phyloP scores from a whole-genome alignment of 768 basidiomycete genomes.

The Coprinopsis sp. region DNA sequence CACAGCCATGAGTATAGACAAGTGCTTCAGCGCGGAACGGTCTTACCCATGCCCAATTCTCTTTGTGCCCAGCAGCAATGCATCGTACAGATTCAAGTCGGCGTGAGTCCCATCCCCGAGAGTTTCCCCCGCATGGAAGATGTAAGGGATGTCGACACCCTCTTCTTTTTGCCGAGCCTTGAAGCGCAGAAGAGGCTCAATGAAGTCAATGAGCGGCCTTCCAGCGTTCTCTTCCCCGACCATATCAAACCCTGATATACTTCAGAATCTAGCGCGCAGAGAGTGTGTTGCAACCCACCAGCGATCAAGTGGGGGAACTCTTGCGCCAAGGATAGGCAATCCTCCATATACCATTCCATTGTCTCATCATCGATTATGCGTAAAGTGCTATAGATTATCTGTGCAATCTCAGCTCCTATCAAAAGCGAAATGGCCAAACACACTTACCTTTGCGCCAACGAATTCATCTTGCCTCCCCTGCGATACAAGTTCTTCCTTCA shows the following conservation, averaged over 20 bases:
- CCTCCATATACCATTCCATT: conserved; percentile 63
- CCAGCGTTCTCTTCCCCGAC: conserved; percentile 70
- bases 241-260: conserved; percentile 62
- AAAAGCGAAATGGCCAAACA: neutral
- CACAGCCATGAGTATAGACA: neutral
- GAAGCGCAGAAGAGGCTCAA: conserved; percentile 58
- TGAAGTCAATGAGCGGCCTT: conserved; percentile 58
- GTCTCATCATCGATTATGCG: conserved; percentile 51
- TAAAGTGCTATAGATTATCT: conserved; percentile 72
- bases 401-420: neutral
- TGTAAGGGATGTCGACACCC: conserved; percentile 65
- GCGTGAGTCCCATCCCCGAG: conserved; percentile 68
- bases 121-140: conserved; percentile 81
- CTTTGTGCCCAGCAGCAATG: conserved; percentile 71
- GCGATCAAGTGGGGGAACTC: conserved; percentile 70
- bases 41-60: conserved; percentile 76
- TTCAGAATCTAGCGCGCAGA: neutral
- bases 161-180: conserved; percentile 49
- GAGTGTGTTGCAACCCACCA: conserved; percentile 34
- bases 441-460: conserved; percentile 55
- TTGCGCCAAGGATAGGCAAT: conserved; percentile 69
- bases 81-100: conserved; percentile 74
- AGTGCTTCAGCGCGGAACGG: too few species aligned
- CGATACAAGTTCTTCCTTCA: conserved; percentile 45
- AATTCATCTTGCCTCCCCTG: conserved; percentile 59